Conservation (phyloP, 202 grass and related monocot species). For the Brachypodium distachyon region DNA sequence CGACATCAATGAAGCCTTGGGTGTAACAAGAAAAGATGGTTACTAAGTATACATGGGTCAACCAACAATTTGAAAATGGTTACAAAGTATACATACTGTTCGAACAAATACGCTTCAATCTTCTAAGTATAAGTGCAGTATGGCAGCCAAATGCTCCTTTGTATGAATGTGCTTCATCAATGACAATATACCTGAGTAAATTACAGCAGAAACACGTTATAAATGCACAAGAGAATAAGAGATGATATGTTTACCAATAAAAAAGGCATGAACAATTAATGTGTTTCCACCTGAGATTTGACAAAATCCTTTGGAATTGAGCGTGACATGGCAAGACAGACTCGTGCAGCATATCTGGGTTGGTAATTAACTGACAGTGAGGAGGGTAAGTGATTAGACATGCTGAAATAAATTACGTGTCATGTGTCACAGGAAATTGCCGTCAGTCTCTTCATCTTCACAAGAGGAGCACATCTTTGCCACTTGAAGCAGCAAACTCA, state of each 20-base stretch:
- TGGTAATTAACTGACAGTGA: constrained; percentile 81
- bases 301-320: constrained; percentile 58
- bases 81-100: constrained; percentile 41
- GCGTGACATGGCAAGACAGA: constrained; percentile 70
- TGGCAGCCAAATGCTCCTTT: constrained; percentile 98
- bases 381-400: neutral
- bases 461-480: neutral
- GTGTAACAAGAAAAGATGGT: too few relatives aligned
- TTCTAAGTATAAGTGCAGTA: constrained; percentile 85
- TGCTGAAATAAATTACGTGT: neutral
- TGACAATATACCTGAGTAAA: constrained; percentile 81
- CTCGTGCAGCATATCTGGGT: constrained; percentile 93
- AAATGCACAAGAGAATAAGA: neutral
- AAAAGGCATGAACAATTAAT: neutral
- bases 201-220: neutral
- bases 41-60: too few relatives aligned
- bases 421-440: constrained; percentile 4
- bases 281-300: constrained; percentile 75
- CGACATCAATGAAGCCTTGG: neutral
- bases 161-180: constrained; percentile 97
- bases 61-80: constrained; percentile 4
- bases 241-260: neutral
- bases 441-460: constrained; percentile 6
- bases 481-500: constrained; percentile 27
- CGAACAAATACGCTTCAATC: constrained; percentile 84